Evolutionary conservation across 495 filamentous ascomycete genomes (phyloP), one percentile per base, ranked within the genome.

Genomic region (Oidiodendron maius): DNA sequence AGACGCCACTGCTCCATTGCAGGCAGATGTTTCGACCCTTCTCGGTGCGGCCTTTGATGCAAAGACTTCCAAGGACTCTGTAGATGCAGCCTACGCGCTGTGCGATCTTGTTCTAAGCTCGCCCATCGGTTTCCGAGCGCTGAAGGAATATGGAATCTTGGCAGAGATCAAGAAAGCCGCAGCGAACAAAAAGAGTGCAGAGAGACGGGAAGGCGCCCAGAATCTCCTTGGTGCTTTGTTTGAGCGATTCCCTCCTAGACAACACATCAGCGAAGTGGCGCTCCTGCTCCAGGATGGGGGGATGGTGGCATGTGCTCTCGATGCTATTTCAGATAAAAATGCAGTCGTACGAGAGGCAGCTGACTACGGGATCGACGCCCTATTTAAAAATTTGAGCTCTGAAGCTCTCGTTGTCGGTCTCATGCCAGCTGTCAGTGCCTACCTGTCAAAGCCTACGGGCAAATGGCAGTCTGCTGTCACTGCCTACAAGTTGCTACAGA

Each of bases 401-500:
- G 91, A 97, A 69, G 80, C 86, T 21, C 74, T 90, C 54, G 84
- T 91, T 48, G 80, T 80, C 45, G 88, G 82, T 12, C 76, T 96
- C 17, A 67, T 96, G 25, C 87, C 89, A 4, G 75, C 79, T 6
- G 65, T 97, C 37, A 69, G 76, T 44, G 60, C 71, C 30, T 96
- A 96, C 62, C 71, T 96, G 12, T 73, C 76, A 61, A 91, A 87
- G 63, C 76, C 77, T 46, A 80, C 84, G 17, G 89, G 86, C 48
- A 98, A 96, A 67, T 97, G 91, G 91, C 93, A 99, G 66, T 91
- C 93, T 15, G 84, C 84, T 24, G 86, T 96, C 32, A 91, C 87
- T 44, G 93, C 88, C 17, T 82, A 84, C 56, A 73, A 80, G 53
- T 69, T 96, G 40, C 68, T 99, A 48, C 87, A 89, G 55, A 86